Percentiles rank a stretch among this genome's conserved stretches.
phyloP scores from a whole-genome alignment of 805 yeast species.

The Monosporozyma aerobia region DNA sequence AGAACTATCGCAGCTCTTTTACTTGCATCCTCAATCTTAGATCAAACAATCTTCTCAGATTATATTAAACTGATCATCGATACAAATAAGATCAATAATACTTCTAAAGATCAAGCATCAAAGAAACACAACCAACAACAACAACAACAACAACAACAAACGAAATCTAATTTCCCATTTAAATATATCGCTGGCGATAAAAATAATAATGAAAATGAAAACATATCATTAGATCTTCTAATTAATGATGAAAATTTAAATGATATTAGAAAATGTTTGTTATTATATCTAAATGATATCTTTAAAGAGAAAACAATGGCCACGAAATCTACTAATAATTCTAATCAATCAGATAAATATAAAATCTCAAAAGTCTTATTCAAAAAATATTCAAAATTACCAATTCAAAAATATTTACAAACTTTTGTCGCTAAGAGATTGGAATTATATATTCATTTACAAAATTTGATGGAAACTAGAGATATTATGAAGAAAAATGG shows the following conservation, averaged over 20 bases:
- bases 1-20: constrained; percentile 42
- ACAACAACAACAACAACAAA: neutral
- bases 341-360: neutral
- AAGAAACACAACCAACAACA: neutral
- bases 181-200: constrained; percentile 13
- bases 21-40: constrained; percentile 43
- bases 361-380: constrained; percentile 12
- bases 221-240: neutral
- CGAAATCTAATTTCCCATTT: neutral
- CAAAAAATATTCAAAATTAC: constrained; percentile 17
- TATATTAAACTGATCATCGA: constrained; percentile 2
- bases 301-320: constrained; percentile 7
- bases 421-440: constrained; percentile 11
- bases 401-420: constrained; percentile 8
- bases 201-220: neutral
- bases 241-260: constrained; percentile 8
- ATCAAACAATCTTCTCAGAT: constrained; percentile 10
- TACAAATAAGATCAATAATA: neutral
- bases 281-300: constrained; percentile 14
- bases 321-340: neutral
- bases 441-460: constrained; percentile 13
- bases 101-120: neutral
- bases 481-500: neutral
- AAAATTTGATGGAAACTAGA: constrained; percentile 10
- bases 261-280: constrained; percentile 18